Conservation (phyloP, 176 grass and related monocot genomes). For the Aegilops longissima region DNA sequence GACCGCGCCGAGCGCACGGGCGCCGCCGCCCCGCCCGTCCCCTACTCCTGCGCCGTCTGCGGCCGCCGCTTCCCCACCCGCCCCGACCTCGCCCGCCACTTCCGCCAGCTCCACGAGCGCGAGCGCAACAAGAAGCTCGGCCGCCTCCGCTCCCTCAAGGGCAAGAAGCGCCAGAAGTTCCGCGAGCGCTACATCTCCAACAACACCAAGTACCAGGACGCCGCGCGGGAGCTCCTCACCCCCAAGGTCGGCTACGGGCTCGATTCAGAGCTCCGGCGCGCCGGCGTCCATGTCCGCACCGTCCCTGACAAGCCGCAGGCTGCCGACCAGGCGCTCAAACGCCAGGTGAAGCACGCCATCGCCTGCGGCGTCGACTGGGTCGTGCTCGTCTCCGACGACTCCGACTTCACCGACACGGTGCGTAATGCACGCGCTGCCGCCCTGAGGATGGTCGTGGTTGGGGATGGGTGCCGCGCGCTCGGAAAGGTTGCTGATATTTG, state of each 20-base stretch:
- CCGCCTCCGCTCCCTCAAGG: conserved; percentile 85
- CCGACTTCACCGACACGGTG: conserved; percentile 74
- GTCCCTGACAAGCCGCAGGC: conserved; percentile 86
- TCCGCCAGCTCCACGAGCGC: conserved; percentile 90
- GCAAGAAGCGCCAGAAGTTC: conserved; percentile 89
- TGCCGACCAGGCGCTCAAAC: conserved; percentile 84
- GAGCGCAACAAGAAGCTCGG: conserved; percentile 93
- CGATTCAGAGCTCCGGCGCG: conserved; percentile 77
- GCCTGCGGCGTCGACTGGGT: conserved; percentile 82
- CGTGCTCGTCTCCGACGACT: conserved; percentile 84
- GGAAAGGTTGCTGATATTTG: conserved; percentile 71
- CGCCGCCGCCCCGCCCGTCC: conserved; percentile 37
- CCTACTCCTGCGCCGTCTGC: conserved; percentile 80
- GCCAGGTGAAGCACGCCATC: conserved; percentile 66
- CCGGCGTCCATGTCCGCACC: conserved; percentile 77
- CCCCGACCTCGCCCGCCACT: conserved; percentile 82
- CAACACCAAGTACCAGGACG: conserved; percentile 86
- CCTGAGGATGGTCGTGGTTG: conserved; percentile 73
- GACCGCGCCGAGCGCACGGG: conserved; percentile 74
- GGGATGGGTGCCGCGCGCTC: conserved; percentile 59
- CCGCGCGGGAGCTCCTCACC: conserved; percentile 69
- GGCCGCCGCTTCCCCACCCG: conserved; percentile 85
- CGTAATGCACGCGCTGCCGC: conserved; percentile 64
- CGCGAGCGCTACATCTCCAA: conserved; percentile 68
- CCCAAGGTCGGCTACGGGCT: conserved; percentile 81